Evolutionary conservation across 805 yeast species (phyloP).

Genomic region (Candida morakotiae): DNA sequence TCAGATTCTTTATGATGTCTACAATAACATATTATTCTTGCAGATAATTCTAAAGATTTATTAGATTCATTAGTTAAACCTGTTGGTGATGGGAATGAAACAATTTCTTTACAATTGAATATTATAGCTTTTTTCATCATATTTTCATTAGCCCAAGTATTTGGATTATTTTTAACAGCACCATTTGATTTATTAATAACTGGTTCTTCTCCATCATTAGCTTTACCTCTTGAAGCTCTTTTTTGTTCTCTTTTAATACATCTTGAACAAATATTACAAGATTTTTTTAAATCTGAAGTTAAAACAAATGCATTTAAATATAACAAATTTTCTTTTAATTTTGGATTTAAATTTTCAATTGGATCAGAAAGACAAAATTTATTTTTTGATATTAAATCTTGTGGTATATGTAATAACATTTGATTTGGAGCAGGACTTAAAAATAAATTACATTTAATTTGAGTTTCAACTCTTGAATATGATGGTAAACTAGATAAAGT

Average conservation of each 20-base stretch:
- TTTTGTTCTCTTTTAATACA: constrained; percentile 92
- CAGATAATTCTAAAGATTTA: constrained; percentile 45
- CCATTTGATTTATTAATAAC: constrained; percentile 14
- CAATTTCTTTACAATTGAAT: constrained; percentile 86
- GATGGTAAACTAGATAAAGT: constrained; percentile 63
- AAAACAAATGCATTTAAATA: constrained; percentile 80
- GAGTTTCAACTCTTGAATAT: constrained; percentile 92
- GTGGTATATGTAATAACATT: constrained; percentile 71
- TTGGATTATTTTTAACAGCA: constrained; percentile 49
- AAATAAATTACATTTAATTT: constrained; percentile 69
- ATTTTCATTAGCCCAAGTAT: constrained; percentile 71
- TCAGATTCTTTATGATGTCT: constrained; percentile 88
- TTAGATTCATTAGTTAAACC: constrained; percentile 28
- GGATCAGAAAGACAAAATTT: constrained; percentile 63
- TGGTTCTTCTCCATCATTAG: constrained; percentile 35
- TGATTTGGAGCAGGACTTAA: constrained; percentile 78
- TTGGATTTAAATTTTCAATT: constrained; percentile 39
- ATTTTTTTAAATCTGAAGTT: constrained; percentile 43
- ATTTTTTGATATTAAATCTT: constrained; percentile 84
- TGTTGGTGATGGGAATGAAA: constrained; percentile 63
- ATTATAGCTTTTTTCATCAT: constrained; percentile 79
- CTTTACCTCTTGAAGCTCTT: constrained; percentile 88
- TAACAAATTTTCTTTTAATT: constrained; percentile 49
- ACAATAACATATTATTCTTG: constrained; percentile 92
- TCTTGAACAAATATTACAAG: constrained; percentile 77